Conservation (phyloP, 176 grass and related monocot species). For the Hordeum marinum region DNA sequence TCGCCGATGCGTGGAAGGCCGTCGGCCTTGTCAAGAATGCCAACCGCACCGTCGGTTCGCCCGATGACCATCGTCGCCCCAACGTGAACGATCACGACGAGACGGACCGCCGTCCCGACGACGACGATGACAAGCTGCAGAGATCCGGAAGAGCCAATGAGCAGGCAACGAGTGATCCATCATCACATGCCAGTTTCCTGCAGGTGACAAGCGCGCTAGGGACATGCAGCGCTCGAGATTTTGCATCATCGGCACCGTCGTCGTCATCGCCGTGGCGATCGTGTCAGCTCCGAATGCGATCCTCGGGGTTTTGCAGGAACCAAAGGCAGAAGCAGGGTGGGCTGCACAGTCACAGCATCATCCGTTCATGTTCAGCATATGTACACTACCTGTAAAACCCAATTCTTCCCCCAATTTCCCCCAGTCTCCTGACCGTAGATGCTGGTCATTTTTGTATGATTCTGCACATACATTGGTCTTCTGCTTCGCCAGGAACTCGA, state of each 20-base stretch:
- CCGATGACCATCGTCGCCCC: not conserved
- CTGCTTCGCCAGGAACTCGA: not conserved
- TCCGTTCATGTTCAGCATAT: not conserved
- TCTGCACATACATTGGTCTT: constrained; percentile 16
- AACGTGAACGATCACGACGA: not conserved
- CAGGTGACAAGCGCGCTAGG: constrained; percentile 38
- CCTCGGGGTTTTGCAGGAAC: constrained; percentile 44
- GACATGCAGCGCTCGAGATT: not conserved
- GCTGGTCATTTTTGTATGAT: constrained; percentile 24
- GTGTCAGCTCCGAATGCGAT: constrained; percentile 27
- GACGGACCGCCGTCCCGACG: not conserved
- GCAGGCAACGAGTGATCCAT: constrained; percentile 19
- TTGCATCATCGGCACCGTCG: not conserved
- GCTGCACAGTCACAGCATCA: constrained; percentile 28
- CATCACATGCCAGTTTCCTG: constrained; percentile 29
- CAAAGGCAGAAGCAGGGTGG: constrained; percentile 28
- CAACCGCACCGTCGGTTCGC: constrained; percentile 28
- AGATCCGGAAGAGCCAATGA: constrained; percentile 17
- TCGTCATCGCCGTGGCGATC: not conserved
- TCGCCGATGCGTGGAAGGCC: constrained; percentile 74
- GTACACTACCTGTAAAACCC: not conserved
- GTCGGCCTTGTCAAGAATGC: constrained; percentile 58
- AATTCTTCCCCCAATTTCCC: too few relatives aligned
- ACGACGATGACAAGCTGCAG: constrained; percentile 13
- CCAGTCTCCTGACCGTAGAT: not conserved